Evolutionary conservation across 2,329 filamentous ascomycete species (phyloP).

Genomic region (Colletotrichum ledebouriae): DNA sequence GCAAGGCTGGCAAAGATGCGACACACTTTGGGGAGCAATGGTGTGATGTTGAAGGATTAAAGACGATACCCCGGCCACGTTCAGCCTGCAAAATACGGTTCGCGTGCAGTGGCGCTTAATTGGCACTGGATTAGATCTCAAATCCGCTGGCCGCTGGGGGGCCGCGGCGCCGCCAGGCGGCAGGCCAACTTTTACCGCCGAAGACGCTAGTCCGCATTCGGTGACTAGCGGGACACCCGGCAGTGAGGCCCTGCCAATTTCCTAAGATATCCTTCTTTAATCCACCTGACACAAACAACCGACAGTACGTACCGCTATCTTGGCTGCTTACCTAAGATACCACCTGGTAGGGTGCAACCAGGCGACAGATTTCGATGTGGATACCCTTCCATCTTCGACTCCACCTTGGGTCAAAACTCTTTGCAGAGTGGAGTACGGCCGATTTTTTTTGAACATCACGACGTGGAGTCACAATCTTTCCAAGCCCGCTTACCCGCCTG

Average conservation of each 20-base stretch:
- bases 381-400: conserved; percentile 9
- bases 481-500: conserved; percentile 17
- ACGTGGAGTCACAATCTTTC: conserved; percentile 33
- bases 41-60: conserved; percentile 44
- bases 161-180: conserved; percentile 32
- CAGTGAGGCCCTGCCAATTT: conserved; percentile 25
- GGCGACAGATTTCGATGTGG: too few species aligned
- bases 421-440: conserved; percentile 36
- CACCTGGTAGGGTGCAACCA: too few species aligned
- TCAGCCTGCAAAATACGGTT: conserved; percentile 43
- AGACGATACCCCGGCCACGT: conserved; percentile 41
- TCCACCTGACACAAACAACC: too few species aligned
- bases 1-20: conserved; percentile 35
- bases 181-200: conserved; percentile 31
- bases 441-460: conserved; percentile 24
- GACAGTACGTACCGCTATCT: too few species aligned
- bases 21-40: conserved; percentile 34
- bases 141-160: conserved; percentile 23
- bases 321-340: neutral
- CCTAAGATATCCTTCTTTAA: too few species aligned
- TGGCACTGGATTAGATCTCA: conserved; percentile 35
- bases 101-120: conserved; percentile 42
- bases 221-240: conserved; percentile 33
- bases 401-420: conserved; percentile 42
- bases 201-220: conserved; percentile 30